Percentiles rank a stretch among this genome's conserved stretches.
Conservation (phyloP, 345 rosid species). For the Salix brachista region DNA sequence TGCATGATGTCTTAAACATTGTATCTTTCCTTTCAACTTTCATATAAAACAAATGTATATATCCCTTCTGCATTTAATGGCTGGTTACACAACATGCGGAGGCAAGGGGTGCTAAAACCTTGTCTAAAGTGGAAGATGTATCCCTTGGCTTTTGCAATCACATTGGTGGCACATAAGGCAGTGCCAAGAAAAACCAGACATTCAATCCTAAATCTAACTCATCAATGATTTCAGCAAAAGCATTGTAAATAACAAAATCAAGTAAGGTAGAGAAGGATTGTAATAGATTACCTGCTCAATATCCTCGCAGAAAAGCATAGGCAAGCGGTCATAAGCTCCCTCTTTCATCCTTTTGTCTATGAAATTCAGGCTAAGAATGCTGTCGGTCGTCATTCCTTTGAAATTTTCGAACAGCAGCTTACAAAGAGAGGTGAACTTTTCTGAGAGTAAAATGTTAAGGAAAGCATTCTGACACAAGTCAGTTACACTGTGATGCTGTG, state of each 20-base stretch:
- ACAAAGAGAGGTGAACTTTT: conserved; percentile 66
- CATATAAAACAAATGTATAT: not conserved
- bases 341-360: conserved; percentile 72
- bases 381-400: conserved; percentile 57
- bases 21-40: not conserved
- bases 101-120: not conserved
- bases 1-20: not conserved
- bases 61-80: too few relatives aligned
- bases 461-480: conserved; percentile 63
- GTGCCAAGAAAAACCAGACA: conserved; percentile 4
- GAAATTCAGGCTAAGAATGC: conserved; percentile 41
- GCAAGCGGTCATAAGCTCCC: conserved; percentile 68
- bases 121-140: not conserved
- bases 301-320: conserved; percentile 56
- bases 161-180: not conserved
- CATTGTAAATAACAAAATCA: not conserved
- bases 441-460: conserved; percentile 55
- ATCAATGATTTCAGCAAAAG: not conserved
- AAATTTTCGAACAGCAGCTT: conserved; percentile 67
- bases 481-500: conserved; percentile 34
- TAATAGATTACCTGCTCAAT: conserved; percentile 52
- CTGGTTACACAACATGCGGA: too few relatives aligned
- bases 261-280: conserved; percentile 5
- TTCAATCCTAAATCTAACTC: not conserved
- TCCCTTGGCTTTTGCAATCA: not conserved